Evolutionary conservation across 768 basidiomycete genomes (phyloP), one percentile per base, ranked within the genome.

Genomic region (Lactarius indigo): DNA sequence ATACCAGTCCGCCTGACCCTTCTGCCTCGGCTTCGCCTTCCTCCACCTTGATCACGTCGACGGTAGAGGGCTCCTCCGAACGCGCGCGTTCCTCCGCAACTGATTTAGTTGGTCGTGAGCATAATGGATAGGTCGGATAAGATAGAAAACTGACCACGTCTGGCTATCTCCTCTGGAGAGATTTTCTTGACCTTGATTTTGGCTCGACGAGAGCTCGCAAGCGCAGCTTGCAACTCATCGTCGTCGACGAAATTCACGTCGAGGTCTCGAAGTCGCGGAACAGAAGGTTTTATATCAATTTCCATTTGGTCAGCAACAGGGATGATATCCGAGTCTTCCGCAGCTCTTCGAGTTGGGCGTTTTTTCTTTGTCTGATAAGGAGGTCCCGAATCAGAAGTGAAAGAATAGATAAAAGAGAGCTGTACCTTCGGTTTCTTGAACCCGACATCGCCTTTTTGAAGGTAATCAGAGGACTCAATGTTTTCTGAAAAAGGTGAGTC

Each of bases 241-340:
- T 99, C 97, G 78, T 98, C 97, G 69, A 98, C 90, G 77, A 97
- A 93, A 78, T 96, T 96, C 72, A 83, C 82, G 75, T 95, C 87
- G 61, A 94, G 82, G 75, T 94, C 86, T 72, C 90, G 83, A 70
- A 81, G 80, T 70, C 88, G 82, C 66, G 88, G 85, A 31, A 87
- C 78, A 64, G 85, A 79, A n/a, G 90, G 85, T 71, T 84, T 87
- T 71, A 84, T 79, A 73, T 97, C 96, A 63, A 95, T 84, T 37
- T 92, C 86, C 91, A 96, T 97, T 69, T 77, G 79, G 68, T 84
- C 82, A 41, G 83, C 84, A 41, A 74, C 76, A 26, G 77, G 78
- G 9, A 76, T 73, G 10, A 80, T 71, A 37, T 87, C 86, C 15
- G 79, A 75, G 41, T 87, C 85, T n/a, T 80, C 81, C 31, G 83